Conservation (phyloP, 495 filamentous ascomycete species). For the Hypomontagnella monticulosa region DNA sequence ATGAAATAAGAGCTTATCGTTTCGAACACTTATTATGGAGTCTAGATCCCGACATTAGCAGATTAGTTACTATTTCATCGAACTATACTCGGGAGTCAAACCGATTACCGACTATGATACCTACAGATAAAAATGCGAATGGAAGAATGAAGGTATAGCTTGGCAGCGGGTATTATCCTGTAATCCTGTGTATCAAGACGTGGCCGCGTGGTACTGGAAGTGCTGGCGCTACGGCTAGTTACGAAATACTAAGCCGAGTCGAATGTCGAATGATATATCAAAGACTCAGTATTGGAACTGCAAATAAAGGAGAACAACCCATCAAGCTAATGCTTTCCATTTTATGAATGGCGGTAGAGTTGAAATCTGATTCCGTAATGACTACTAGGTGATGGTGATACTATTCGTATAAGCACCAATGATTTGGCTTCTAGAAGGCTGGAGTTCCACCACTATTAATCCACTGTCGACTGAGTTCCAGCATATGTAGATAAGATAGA, state of each 20-base stretch:
- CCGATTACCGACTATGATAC: slow-evolving; percentile 3
- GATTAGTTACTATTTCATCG: slow-evolving; percentile 2
- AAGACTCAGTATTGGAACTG: not conserved
- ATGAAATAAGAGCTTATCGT: not conserved
- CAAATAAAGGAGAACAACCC: not conserved
- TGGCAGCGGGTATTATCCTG: slow-evolving; percentile 18
- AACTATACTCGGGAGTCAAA: not conserved
- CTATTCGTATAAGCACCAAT: slow-evolving; percentile 27
- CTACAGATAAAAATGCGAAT: too few relatives aligned
- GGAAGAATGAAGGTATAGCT: not conserved
- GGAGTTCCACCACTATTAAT: not conserved
- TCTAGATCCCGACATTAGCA: too few relatives aligned
- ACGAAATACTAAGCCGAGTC: slow-evolving; percentile 7
- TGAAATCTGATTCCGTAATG: not conserved
- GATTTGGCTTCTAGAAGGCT: not conserved
- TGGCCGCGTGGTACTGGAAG: slow-evolving; percentile 20
- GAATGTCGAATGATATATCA: slow-evolving; percentile 12
- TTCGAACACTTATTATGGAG: not conserved
- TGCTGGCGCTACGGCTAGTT: slow-evolving; percentile 3
- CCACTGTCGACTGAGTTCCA: not conserved
- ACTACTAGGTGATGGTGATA: not conserved
- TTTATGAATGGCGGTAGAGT: not conserved
- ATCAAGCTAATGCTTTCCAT: not conserved
- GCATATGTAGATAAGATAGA: not conserved
- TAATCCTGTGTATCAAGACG: slow-evolving; percentile 16